These are phyloP conservation scores for Aurantiochytrium sp. DNA, from an alignment of 108 stramenopile genomes.

Conservation along the genomic window DNA sequence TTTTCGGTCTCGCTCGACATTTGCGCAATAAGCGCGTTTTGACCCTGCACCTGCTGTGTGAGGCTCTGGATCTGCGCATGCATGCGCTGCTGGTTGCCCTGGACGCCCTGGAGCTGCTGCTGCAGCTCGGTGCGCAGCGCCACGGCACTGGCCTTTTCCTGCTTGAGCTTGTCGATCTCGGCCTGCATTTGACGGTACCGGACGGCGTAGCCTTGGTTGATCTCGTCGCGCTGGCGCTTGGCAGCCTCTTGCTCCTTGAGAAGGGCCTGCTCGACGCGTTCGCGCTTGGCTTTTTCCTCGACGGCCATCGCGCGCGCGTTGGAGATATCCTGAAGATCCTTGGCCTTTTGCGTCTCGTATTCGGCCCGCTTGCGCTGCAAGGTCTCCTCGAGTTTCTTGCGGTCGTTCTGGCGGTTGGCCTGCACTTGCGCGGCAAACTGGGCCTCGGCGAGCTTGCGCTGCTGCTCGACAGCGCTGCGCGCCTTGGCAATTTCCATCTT, in stretches of 20 bases:
- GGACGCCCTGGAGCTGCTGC: neutral
- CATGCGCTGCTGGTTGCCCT: neutral
- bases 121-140: neutral
- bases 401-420: slow-evolving; percentile 2
- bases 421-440: neutral
- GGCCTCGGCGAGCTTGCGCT: neutral
- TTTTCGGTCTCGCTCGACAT: neutral
- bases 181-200: neutral
- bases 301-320: neutral
- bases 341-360: neutral
- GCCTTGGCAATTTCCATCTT: neutral
- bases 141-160: neutral
- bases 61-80: neutral
- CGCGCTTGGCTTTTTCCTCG: neutral
- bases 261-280: neutral
- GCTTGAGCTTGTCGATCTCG: slow-evolving; percentile 16
- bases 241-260: neutral
- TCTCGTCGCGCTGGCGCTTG: neutral
- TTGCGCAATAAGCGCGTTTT: neutral
- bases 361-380: slow-evolving; percentile 4
- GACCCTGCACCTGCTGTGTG: neutral
- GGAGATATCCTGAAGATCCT: slow-evolving; percentile 12
- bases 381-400: slow-evolving; percentile 14
- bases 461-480: neutral
- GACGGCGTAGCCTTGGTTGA: neutral